phyloP scores from a whole-genome alignment of 2,329 filamentous ascomycete genomes.

The Fulvia fulva region DNA sequence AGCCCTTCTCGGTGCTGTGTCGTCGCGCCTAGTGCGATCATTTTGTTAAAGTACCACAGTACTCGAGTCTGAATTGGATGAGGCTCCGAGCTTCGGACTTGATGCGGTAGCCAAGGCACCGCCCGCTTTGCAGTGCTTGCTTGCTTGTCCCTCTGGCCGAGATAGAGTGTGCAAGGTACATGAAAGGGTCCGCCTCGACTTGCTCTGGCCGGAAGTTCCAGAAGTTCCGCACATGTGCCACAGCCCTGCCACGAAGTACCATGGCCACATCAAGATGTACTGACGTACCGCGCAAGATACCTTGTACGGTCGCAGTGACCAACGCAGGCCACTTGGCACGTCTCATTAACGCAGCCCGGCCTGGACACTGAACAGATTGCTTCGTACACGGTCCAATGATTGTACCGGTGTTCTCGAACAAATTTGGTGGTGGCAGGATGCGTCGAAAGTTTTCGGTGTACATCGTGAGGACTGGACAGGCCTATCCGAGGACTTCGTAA shows the following conservation, averaged over 20 bases:
- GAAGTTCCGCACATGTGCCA: constrained; percentile 46
- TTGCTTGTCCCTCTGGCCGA: constrained; percentile 7
- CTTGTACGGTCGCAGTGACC: not conserved
- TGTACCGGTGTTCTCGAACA: too few relatives aligned
- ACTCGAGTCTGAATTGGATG: too few relatives aligned
- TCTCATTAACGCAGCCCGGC: not conserved
- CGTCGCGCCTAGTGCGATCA: too few relatives aligned
- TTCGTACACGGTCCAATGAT: not conserved
- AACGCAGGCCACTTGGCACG: not conserved
- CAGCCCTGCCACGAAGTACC: constrained; percentile 6
- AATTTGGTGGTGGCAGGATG: too few relatives aligned
- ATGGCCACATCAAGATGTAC: constrained; percentile 7
- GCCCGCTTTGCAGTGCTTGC: not conserved
- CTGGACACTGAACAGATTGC: not conserved
- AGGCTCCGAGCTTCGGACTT: not conserved
- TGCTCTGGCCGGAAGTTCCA: constrained; percentile 62
- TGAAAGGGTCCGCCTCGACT: constrained; percentile 7
- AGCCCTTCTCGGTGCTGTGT: too few relatives aligned
- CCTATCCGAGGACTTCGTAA: too few relatives aligned
- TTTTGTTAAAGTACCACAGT: too few relatives aligned
- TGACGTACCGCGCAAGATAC: not conserved
- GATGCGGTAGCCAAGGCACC: not conserved
- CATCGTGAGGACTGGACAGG: too few relatives aligned
- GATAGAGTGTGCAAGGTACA: constrained; percentile 12
- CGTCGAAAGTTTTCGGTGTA: too few relatives aligned